Conservation (phyloP, 2,329 filamentous ascomycete species). For the Periconia sp. region DNA sequence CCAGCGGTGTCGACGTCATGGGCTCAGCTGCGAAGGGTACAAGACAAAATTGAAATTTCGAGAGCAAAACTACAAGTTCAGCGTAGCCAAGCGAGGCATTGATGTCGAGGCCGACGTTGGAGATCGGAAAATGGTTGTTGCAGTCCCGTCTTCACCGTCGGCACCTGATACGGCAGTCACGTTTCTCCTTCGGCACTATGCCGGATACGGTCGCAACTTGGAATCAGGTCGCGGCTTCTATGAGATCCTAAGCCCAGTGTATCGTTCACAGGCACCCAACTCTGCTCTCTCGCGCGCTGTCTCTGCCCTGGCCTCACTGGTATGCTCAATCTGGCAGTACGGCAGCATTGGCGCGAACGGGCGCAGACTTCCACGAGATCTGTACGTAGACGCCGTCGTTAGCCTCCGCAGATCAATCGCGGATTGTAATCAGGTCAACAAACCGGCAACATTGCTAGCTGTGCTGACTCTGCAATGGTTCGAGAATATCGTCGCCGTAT, state of each 20-base stretch:
- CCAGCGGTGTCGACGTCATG: slow-evolving; percentile 2
- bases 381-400: slow-evolving; percentile 1
- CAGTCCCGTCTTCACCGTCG: not conserved
- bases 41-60: slow-evolving; percentile 5
- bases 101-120: not conserved
- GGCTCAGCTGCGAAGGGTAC: slow-evolving; percentile 6
- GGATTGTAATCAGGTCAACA: not conserved
- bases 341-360: not conserved
- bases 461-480: slow-evolving; percentile 1
- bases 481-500: slow-evolving; percentile 3
- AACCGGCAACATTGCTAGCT: slow-evolving; percentile 5
- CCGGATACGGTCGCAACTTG: slow-evolving; percentile 1
- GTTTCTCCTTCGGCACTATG: slow-evolving; percentile 2
- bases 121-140: not conserved
- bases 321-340: not conserved
- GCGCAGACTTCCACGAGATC: not conserved
- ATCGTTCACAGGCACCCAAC: slow-evolving; percentile 4
- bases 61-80: slow-evolving; percentile 7
- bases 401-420: slow-evolving; percentile 1
- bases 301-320: not conserved
- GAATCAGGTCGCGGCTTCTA: slow-evolving; percentile 5
- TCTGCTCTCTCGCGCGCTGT: slow-evolving; percentile 7
- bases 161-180: not conserved
- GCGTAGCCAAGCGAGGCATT: not conserved
- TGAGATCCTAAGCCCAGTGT: slow-evolving; percentile 7